These are phyloP conservation scores for Nitzschia sp. DNA, from an alignment of 108 stramenopile species.

Conservation along the genomic window DNA sequence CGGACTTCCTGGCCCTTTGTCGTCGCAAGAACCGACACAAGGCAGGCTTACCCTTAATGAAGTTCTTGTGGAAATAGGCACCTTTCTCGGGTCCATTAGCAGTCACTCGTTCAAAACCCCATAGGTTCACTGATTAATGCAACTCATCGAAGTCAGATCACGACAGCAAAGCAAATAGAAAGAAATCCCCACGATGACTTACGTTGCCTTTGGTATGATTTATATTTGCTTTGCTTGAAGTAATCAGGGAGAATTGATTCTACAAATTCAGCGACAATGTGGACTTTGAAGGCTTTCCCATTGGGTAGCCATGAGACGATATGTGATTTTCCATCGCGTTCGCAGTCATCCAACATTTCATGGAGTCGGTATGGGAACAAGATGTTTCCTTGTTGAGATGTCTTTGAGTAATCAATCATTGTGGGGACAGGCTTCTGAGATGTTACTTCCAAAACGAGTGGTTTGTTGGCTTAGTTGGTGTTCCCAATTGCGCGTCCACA, in stretches of 20 bases:
- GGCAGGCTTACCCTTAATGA: conserved; percentile 13
- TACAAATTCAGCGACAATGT: conserved; percentile 17
- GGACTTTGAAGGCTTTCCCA: conserved; percentile 36
- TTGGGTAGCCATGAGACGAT: conserved; percentile 35
- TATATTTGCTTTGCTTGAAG: conserved; percentile 43
- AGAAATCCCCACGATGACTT: conserved; percentile 44
- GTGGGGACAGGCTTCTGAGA: neutral
- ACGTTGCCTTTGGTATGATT: conserved; percentile 37
- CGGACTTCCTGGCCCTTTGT: conserved; percentile 17
- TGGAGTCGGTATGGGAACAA: conserved; percentile 31
- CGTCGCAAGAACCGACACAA: conserved; percentile 9
- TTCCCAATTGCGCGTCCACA: too few species aligned
- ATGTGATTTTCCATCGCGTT: neutral
- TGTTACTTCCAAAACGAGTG: too few species aligned
- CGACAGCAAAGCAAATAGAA: neutral
- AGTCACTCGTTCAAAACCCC: conserved; percentile 49
- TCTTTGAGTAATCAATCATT: conserved; percentile 3
- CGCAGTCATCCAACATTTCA: conserved; percentile 12
- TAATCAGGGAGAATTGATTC: conserved; percentile 21
- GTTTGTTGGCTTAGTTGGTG: too few species aligned
- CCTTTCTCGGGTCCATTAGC: conserved; percentile 49
- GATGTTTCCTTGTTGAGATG: conserved; percentile 15
- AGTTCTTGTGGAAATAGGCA: conserved; percentile 59
- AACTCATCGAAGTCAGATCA: too few species aligned
- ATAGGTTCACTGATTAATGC: conserved; percentile 33